Percentiles rank a stretch among this genome's conserved stretches.
Conservation (phyloP, 2,329 filamentous ascomycete genomes). For the Botrytis pseudocinerea region DNA sequence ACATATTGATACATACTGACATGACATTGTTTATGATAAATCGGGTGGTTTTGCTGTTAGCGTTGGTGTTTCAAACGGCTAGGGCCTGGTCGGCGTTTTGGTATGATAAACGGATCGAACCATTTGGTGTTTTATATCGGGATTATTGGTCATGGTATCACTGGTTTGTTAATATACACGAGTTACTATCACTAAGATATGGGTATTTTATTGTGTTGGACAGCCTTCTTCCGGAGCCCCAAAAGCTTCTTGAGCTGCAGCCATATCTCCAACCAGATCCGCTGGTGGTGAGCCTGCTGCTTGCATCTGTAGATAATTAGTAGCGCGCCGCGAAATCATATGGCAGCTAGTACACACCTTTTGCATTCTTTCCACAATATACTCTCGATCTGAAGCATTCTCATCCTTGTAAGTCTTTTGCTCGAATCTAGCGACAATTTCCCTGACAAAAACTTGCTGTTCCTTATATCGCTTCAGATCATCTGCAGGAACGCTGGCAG, state of each 20-base stretch:
- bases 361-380: conserved; percentile 97
- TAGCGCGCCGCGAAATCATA: conserved; percentile 10
- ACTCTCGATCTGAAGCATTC: conserved; percentile 79
- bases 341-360: conserved; percentile 61
- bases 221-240: conserved; percentile 62
- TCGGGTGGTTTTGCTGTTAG: conserved; percentile 25
- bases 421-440: conserved; percentile 91
- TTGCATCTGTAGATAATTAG: conserved; percentile 75
- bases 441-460: conserved; percentile 75
- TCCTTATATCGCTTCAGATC: conserved; percentile 79
- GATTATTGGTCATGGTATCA: conserved; percentile 23
- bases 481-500: conserved; percentile 61
- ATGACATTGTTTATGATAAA: conserved; percentile 10
- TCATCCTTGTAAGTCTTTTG: conserved; percentile 77
- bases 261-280: conserved; percentile 89
- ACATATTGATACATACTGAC: conserved; percentile 3
- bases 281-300: conserved; percentile 84
- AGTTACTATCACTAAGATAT: conserved; percentile 22
- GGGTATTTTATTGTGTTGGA: conserved; percentile 56
- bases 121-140: neutral
- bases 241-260: conserved; percentile 73
- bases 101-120: neutral
- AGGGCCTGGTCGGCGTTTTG: conserved; percentile 22
- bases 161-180: conserved; percentile 19
- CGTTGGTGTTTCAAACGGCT: conserved; percentile 32